These are phyloP conservation scores for Teratosphaeria nubilosa DNA, from an alignment of 2,329 filamentous ascomycete species.

Conservation along the genomic window DNA sequence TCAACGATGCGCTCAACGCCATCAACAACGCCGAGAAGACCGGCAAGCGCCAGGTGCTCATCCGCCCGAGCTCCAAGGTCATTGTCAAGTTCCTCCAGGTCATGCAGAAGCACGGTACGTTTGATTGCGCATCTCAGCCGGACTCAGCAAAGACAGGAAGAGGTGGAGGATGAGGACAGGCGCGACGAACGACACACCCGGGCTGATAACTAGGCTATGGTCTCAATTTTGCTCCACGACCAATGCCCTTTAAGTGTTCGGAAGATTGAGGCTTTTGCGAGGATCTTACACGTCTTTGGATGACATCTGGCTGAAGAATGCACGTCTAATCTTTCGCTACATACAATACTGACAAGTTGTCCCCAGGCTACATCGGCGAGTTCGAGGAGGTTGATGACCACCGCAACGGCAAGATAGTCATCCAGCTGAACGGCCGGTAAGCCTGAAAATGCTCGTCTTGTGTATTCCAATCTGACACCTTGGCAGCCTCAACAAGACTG, in stretches of 20 bases:
- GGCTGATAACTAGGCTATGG: constrained; percentile 99
- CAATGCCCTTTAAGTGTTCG: constrained; percentile 99
- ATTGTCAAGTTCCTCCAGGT: constrained; percentile 98
- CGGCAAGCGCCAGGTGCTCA: constrained; percentile 98
- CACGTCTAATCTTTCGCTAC: constrained; percentile 94
- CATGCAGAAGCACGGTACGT: constrained; percentile 99
- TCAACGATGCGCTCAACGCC: constrained; percentile 75
- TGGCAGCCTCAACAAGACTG: constrained; percentile 80
- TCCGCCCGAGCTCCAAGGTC: constrained; percentile 98
- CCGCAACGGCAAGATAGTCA: constrained; percentile 98
- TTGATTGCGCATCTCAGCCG: background rate
- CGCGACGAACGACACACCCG: constrained; percentile 41
- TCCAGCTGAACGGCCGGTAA: constrained; percentile 93
- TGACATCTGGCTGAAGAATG: constrained; percentile 56
- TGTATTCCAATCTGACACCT: background rate
- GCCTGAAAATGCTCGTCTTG: constrained; percentile 10
- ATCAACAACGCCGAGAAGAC: constrained; percentile 99
- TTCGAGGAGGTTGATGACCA: constrained; percentile 99
- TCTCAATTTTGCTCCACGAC: constrained; percentile 66
- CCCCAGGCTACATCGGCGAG: constrained; percentile 90
- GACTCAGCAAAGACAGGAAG: background rate
- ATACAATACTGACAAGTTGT: constrained; percentile 49
- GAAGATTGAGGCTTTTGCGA: constrained; percentile 71
- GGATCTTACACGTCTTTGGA: constrained; percentile 97
- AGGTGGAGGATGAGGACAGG: background rate